A percentile compares a stretch with the other conserved stretches of the same genome.
phyloP scores from a whole-genome alignment of 768 basidiomycete genomes.

The Mrakia gelida region DNA sequence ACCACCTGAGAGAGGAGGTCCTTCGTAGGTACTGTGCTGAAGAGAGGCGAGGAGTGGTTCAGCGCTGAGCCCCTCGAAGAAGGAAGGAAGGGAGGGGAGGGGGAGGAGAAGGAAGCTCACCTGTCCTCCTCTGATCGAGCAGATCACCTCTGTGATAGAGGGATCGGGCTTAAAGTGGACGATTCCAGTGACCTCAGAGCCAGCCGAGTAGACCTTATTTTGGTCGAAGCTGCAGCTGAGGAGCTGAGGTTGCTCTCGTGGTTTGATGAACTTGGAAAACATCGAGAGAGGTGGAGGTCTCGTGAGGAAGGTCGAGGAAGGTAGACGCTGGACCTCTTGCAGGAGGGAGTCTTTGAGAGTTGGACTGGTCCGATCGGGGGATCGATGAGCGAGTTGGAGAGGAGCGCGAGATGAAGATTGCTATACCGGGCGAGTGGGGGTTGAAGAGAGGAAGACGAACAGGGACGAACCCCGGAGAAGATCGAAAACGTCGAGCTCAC shows the following conservation, averaged over 20 bases:
- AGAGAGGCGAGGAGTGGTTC: not conserved
- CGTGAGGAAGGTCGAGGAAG: not conserved
- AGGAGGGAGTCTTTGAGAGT: too few species aligned
- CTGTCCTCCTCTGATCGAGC: not conserved
- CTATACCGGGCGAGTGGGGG: too few species aligned
- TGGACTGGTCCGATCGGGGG: too few species aligned
- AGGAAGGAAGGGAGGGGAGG: not conserved
- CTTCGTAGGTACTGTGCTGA: constrained; percentile 10
- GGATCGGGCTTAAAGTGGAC: not conserved
- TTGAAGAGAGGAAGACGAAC: too few species aligned
- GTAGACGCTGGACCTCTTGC: too few species aligned
- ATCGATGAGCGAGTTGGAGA: too few species aligned
- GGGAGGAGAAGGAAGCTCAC: not conserved
- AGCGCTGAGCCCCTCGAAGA: not conserved
- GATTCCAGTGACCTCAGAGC: not conserved
- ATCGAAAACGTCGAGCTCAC: too few species aligned
- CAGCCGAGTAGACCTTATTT: not conserved
- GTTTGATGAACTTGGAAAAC: not conserved
- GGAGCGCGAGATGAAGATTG: too few species aligned
- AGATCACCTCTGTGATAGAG: not conserved
- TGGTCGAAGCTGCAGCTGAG: not conserved
- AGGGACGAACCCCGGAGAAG: too few species aligned
- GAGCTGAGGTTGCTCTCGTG: not conserved
- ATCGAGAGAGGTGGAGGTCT: not conserved
- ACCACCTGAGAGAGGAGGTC: not conserved